Evolutionary conservation across 2,329 filamentous ascomycete genomes (phyloP).

Genomic region (Mariannaea sp.): DNA sequence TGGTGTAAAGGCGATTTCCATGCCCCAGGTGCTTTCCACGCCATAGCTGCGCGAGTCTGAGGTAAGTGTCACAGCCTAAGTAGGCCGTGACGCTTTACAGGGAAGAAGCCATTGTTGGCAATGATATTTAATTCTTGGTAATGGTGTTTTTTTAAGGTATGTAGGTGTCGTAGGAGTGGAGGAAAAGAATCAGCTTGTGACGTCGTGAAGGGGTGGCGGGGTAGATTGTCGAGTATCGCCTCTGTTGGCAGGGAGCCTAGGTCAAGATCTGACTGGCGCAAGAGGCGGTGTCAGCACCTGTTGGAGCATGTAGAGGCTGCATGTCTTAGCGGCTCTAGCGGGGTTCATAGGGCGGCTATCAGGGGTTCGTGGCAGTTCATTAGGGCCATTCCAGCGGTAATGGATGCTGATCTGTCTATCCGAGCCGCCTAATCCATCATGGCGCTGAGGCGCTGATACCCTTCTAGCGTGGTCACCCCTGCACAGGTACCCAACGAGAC

Average conservation of each 20-base stretch:
- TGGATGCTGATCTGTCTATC: background rate
- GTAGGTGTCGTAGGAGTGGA: slow-evolving; percentile 25
- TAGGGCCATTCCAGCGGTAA: slow-evolving; percentile 4
- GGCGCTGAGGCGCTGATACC: slow-evolving; percentile 12
- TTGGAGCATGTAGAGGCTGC: background rate
- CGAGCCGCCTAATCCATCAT: slow-evolving; percentile 32
- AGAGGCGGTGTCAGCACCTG: slow-evolving; percentile 34
- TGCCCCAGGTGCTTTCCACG: slow-evolving; percentile 54
- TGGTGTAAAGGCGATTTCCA: slow-evolving; percentile 54
- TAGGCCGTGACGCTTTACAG: slow-evolving; percentile 56
- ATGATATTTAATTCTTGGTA: slow-evolving; percentile 18
- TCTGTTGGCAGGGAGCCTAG: slow-evolving; percentile 16
- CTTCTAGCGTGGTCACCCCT: slow-evolving; percentile 12
- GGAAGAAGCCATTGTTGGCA: slow-evolving; percentile 50
- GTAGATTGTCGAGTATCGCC: slow-evolving; percentile 33
- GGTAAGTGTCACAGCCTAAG: slow-evolving; percentile 54
- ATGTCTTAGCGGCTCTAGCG: slow-evolving; percentile 18
- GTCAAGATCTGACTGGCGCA: slow-evolving; percentile 5
- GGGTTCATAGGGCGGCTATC: too few relatives aligned
- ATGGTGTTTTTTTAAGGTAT: slow-evolving; percentile 20
- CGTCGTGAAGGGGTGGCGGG: slow-evolving; percentile 34
- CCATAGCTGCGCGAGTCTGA: slow-evolving; percentile 51
- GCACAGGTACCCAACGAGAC: slow-evolving; percentile 39
- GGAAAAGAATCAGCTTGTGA: slow-evolving; percentile 31
- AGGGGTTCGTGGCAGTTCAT: slow-evolving; percentile 30